Conservation (phyloP, 1,284 basidiomycete genomes). For the Sporisorium iseilematis-ciliati region DNA sequence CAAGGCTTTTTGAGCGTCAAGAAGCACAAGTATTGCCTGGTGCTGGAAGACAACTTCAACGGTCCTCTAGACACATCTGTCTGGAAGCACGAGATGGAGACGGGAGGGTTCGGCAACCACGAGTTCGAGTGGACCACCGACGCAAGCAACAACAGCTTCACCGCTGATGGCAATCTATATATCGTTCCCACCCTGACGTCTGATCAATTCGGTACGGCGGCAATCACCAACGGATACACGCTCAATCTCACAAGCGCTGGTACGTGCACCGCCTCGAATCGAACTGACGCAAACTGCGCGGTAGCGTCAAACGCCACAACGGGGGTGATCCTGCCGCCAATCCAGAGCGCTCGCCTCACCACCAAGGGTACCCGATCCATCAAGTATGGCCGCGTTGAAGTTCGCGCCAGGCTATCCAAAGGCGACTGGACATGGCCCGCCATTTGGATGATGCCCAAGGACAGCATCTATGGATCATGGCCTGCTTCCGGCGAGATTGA, state of each 20-base stretch:
- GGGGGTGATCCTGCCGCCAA: background rate
- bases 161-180: background rate
- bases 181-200: conserved; percentile 81
- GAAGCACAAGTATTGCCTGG: conserved; percentile 74
- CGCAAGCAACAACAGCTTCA: background rate
- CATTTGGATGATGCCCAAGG: conserved; percentile 86
- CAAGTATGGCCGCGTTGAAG: conserved; percentile 83
- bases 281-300: conserved; percentile 71
- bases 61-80: conserved; percentile 76
- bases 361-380: conserved; percentile 63
- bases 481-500: conserved; percentile 82
- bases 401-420: conserved; percentile 81
- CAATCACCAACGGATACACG: conserved; percentile 78
- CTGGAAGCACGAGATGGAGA: conserved; percentile 82
- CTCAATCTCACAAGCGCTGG: conserved; percentile 82
- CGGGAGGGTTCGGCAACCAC: background rate
- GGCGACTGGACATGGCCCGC: conserved; percentile 82
- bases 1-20: too few species aligned
- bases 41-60: conserved; percentile 82
- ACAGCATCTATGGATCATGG: conserved; percentile 80
- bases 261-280: conserved; percentile 77
- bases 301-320: conserved; percentile 53
- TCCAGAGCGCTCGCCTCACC: background rate
- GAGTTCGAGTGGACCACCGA: background rate
- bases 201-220: conserved; percentile 64